A percentile compares a stretch with the other conserved stretches of the same genome.
phyloP scores from a whole-genome alignment of 257 asterid species.

The Solanum chilense region DNA sequence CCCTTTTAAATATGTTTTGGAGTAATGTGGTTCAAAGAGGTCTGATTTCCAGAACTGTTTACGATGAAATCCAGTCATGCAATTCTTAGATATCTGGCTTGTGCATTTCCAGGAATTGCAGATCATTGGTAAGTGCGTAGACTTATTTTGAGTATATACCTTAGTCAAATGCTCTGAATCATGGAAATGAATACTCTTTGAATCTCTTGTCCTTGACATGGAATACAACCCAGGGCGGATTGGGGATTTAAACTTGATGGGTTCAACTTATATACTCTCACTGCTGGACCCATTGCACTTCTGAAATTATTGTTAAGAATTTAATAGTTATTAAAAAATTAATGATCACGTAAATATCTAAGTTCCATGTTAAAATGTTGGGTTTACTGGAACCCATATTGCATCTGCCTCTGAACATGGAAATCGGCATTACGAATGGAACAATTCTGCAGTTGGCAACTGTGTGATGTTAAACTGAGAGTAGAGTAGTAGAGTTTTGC shows the following conservation, averaged over 20 bases:
- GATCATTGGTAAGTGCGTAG: constrained; percentile 80
- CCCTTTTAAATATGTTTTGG: constrained; percentile 49
- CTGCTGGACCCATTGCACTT: background rate
- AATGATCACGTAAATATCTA: background rate
- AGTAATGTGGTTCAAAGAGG: constrained; percentile 36
- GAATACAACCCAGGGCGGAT: background rate
- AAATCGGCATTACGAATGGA: background rate
- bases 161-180: background rate
- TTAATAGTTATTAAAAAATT: background rate
- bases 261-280: background rate
- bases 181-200: background rate
- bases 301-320: background rate
- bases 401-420: background rate
- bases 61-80: constrained; percentile 53
- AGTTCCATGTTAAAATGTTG: background rate
- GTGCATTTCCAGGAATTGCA: constrained; percentile 74
- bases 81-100: constrained; percentile 61
- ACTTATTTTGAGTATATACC: background rate
- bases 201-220: background rate
- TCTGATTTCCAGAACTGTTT: constrained; percentile 48
- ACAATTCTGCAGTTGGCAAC: background rate
- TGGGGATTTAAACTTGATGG: background rate
- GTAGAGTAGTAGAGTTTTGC: background rate
- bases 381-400: background rate
- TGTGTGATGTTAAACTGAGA: background rate